Conservation (phyloP, 1,284 basidiomycete genomes). For the Pisolithus thermaeus region DNA sequence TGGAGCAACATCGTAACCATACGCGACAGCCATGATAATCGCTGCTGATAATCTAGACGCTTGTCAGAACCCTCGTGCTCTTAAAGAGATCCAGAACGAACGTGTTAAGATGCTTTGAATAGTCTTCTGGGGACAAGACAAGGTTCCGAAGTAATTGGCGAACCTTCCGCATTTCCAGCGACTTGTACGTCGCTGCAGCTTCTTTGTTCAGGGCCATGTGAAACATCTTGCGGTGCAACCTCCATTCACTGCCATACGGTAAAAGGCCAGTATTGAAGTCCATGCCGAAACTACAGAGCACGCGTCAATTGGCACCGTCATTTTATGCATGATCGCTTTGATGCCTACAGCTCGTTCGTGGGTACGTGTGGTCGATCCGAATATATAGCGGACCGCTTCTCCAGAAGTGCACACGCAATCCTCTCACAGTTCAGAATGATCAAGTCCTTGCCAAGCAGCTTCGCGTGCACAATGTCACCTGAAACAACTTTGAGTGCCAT, state of each 20-base stretch:
- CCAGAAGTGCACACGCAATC: conserved; percentile 35
- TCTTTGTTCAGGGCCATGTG: conserved; percentile 16
- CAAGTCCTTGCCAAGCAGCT: conserved; percentile 32
- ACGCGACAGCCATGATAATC: conserved; percentile 20
- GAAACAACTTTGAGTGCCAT: not conserved
- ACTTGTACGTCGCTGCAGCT: conserved; percentile 6
- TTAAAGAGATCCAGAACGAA: conserved; percentile 8
- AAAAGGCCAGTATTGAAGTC: conserved; percentile 25
- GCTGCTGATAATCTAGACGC: conserved; percentile 17
- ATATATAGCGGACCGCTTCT: conserved; percentile 37
- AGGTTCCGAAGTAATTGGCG: conserved; percentile 20
- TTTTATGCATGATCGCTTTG: no score
- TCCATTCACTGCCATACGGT: conserved; percentile 22
- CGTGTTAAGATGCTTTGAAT: conserved; percentile 14
- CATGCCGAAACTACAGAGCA: conserved; percentile 24
- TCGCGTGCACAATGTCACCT: conserved; percentile 33
- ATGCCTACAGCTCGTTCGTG: conserved; percentile 16
- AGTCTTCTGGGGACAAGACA: conserved; percentile 15
- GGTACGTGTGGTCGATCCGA: conserved; percentile 33
- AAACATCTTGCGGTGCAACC: conserved; percentile 21
- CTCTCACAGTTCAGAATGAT: conserved; percentile 35
- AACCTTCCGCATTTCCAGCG: conserved; percentile 16
- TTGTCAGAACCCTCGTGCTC: not conserved
- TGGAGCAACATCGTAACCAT: conserved; percentile 22
- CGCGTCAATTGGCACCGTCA: conserved; percentile 8